phyloP scores from a whole-genome alignment of 192 early-diverging fungal genomes.

The Thoreauomyces humboldtii region DNA sequence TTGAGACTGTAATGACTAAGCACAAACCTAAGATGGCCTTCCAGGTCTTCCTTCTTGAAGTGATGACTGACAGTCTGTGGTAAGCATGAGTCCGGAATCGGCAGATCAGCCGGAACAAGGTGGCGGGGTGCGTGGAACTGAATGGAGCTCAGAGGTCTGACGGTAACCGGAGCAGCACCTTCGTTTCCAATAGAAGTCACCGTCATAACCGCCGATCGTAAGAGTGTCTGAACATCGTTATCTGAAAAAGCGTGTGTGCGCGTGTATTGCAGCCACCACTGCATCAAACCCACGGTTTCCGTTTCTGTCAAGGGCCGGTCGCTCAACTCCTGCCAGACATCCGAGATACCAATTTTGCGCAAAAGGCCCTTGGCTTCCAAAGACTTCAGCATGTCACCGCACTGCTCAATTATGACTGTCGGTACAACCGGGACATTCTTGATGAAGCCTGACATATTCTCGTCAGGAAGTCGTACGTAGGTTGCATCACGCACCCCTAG shows the following conservation, averaged over 20 bases:
- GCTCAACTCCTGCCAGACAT: conserved; percentile 66
- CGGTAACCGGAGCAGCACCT: conserved; percentile 25
- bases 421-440: conserved; percentile 64
- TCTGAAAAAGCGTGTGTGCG: conserved; percentile 32
- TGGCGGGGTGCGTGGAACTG: conserved; percentile 67
- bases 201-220: conserved; percentile 48
- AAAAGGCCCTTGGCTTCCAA: conserved; percentile 48
- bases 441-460: conserved; percentile 57
- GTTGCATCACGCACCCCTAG: conserved; percentile 56
- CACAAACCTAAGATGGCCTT: too few species aligned
- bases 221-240: conserved; percentile 36
- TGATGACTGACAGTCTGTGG: conserved; percentile 63
- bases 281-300: conserved; percentile 67
- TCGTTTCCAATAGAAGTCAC: conserved; percentile 19
- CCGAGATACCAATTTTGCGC: conserved; percentile 51
- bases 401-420: conserved; percentile 45
- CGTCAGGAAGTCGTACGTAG: conserved; percentile 61
- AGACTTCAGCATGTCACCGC: conserved; percentile 54
- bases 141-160: conserved; percentile 46
- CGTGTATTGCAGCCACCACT: conserved; percentile 71
- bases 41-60: conserved; percentile 62
- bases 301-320: conserved; percentile 47
- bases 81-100: conserved; percentile 57
- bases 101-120: conserved; percentile 59
- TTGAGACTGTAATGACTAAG: conserved; percentile 47